Conservation (phyloP, 495 filamentous ascomycete genomes). For the Annulohypoxylon maeteangense region DNA sequence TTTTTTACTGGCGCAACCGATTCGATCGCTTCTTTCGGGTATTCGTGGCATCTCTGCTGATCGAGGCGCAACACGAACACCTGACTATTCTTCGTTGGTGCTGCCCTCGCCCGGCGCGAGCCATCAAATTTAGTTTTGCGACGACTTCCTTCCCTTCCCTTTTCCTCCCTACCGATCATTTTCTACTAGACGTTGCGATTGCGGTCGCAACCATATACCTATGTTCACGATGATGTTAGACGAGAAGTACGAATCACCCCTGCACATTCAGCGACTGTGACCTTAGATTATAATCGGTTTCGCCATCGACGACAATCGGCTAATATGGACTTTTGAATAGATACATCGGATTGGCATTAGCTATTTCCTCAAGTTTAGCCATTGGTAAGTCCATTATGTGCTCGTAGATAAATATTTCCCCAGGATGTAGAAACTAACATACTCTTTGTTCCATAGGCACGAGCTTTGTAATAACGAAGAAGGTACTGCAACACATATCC, state of each 20-base stretch:
- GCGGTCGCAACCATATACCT: slow-evolving; percentile 32
- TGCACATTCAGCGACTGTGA: slow-evolving; percentile 12
- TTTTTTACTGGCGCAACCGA: slow-evolving; percentile 43
- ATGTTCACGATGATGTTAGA: slow-evolving; percentile 73
- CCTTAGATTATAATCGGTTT: not conserved
- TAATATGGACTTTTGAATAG: slow-evolving; percentile 62
- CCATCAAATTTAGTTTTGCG: slow-evolving; percentile 34
- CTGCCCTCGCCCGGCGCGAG: slow-evolving; percentile 57
- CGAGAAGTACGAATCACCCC: slow-evolving; percentile 76
- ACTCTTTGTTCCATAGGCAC: slow-evolving; percentile 65
- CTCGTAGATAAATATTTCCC: not conserved
- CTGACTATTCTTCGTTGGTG: slow-evolving; percentile 35
- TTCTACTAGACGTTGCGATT: slow-evolving; percentile 34
- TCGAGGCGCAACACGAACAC: slow-evolving; percentile 43
- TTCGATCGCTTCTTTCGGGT: slow-evolving; percentile 40
- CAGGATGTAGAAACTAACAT: slow-evolving; percentile 40
- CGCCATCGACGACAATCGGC: slow-evolving; percentile 24
- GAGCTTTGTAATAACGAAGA: slow-evolving; percentile 95
- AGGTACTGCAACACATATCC: slow-evolving; percentile 61
- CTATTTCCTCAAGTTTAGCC: slow-evolving; percentile 90
- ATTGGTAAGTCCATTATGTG: slow-evolving; percentile 73
- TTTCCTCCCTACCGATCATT: slow-evolving; percentile 13
- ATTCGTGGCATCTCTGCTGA: slow-evolving; percentile 46
- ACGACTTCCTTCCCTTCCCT: slow-evolving; percentile 12
- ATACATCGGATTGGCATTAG: slow-evolving; percentile 89